These are phyloP conservation scores for Scheffersomyces quercinus DNA, from an alignment of 1,139 yeast species.

Conservation along the genomic window DNA sequence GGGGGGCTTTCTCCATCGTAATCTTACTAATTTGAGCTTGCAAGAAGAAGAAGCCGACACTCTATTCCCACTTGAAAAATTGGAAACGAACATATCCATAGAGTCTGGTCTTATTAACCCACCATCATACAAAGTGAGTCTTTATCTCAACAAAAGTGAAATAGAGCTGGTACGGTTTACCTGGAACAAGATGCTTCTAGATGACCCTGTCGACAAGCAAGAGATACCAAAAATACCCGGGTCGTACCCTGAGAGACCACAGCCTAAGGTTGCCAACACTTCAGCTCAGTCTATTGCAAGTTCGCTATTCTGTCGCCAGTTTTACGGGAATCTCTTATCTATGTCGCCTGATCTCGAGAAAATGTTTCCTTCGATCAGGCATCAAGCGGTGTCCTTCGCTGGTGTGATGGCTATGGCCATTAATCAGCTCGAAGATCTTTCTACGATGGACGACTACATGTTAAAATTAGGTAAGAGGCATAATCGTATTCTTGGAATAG, in stretches of 20 bases:
- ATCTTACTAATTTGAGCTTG: too few relatives aligned
- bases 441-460: slow-evolving; percentile 57
- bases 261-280: slow-evolving; percentile 14
- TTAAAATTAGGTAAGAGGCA: slow-evolving; percentile 72
- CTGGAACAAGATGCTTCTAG: slow-evolving; percentile 47
- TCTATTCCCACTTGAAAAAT: slow-evolving; percentile 38
- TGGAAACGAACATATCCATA: slow-evolving; percentile 51
- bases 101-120: slow-evolving; percentile 27
- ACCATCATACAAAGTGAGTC: slow-evolving; percentile 26
- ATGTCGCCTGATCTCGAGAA: slow-evolving; percentile 56
- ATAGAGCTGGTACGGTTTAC: slow-evolving; percentile 44
- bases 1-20: too few relatives aligned
- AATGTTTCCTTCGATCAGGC: slow-evolving; percentile 63
- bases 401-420: slow-evolving; percentile 73
- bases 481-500: slow-evolving; percentile 72
- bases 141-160: slow-evolving; percentile 32
- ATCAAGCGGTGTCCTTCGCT: slow-evolving; percentile 78
- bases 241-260: slow-evolving; percentile 19
- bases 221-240: slow-evolving; percentile 29
- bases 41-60: slow-evolving; percentile 3
- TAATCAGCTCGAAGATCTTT: slow-evolving; percentile 41
- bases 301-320: slow-evolving; percentile 59
- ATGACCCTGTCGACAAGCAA: slow-evolving; percentile 29
- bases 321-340: slow-evolving; percentile 57
- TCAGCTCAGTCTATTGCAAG: slow-evolving; percentile 39